Evolutionary conservation across 331 rosid genomes (phyloP), one percentile per base, ranked within the genome.

Genomic region (Arachis monticola): DNA sequence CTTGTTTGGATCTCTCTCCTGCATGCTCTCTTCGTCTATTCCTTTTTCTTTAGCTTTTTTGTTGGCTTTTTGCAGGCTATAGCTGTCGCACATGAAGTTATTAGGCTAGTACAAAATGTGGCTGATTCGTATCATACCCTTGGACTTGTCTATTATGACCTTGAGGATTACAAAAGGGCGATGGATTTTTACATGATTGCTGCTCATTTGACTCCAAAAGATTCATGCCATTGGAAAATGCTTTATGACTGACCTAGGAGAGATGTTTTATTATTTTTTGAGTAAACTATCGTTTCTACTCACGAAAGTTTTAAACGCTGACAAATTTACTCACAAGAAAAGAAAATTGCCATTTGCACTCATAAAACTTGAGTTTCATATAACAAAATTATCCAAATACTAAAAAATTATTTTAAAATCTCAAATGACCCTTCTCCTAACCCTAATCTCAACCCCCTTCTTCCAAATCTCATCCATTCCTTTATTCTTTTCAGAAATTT

Each of bases 81-180:
- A 72, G 79, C 90, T 56, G 72, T 92, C 55, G 79, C 86, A 83
- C 80, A 74, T 46, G 86, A 90, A 83, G 89, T 92, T 77, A 83
- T 92, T 73, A 84, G 82, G 80, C 77, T 87, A 75, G 92, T 89
- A 32, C 97, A 96, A 58, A 84, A 91, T 85, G 81, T 90, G 60
- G 88, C 88, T 13, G 93, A 90, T 42, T 78, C 97, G 2, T 92
- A 90, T 88, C 99, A 90, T 74, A 92, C 87, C 4, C 95, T 94
- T 75, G 99, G 92, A 82, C 94, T 90, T 71, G 83, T 88, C 80
- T 74, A 87, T 78, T 64, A 11, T 10, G 75, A 85, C 72, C 81
- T 88, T 56, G 87, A 90, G 51, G 93, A 92, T 69, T 72, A 80
- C 17, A 60, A 72, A 52, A 87, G 75, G 82, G 89, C 96, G 68